Base-by-base conservation (phyloP, 257 asterid species). In the Nicotiana otophora region DNA sequence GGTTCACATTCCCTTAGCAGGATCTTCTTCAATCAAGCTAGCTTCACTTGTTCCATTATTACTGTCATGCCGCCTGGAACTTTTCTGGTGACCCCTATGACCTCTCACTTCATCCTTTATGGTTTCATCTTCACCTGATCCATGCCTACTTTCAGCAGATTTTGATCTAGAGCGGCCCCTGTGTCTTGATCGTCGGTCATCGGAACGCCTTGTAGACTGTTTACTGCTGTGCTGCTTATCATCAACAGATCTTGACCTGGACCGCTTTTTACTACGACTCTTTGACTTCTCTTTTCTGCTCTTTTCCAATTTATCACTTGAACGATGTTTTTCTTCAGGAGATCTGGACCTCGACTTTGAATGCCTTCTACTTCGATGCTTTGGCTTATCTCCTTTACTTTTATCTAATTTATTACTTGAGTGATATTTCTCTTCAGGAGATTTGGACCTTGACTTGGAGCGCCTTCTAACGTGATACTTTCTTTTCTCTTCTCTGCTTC, bases 271-370 rank as follows among this genome's bases (percentile, higher is more conserved):
- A 69, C 86, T 91, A 54, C 61, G 85, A 78, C 85, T 76, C 78
- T 88, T 92, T 48, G 93, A 86, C 82, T 90, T 95, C 78, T 88
- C 92, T 82, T 84, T 97, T 88, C 88, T 90, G 84, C 87, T 90
- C 86, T 86, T 88, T 31, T 69, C 81, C 1, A 34, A 30, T 62
- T 82, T 82, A 72, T 54, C 66, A 86, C 84, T 85, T 77, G 88
- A 69, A 81, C 48, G 85, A 54, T 74, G 91, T 88, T 84, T 91
- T 51, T 82, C 88, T 82, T 92, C 92, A 80, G 89, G 84, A 34
- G 84, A 82, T 82, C 80, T 64, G 83, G 93, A 92, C 86, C 86
- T 88, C 51, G 93, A 89, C 87, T 90, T 75, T 85, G 82, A 91
- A 68, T 84, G 90, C 89, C 85, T 90, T 80, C 82, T 91, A 69